Evolutionary conservation across 2,329 filamentous ascomycete genomes (phyloP), one percentile per base, ranked within the genome.

Genomic region (Seiridium cupressi): DNA sequence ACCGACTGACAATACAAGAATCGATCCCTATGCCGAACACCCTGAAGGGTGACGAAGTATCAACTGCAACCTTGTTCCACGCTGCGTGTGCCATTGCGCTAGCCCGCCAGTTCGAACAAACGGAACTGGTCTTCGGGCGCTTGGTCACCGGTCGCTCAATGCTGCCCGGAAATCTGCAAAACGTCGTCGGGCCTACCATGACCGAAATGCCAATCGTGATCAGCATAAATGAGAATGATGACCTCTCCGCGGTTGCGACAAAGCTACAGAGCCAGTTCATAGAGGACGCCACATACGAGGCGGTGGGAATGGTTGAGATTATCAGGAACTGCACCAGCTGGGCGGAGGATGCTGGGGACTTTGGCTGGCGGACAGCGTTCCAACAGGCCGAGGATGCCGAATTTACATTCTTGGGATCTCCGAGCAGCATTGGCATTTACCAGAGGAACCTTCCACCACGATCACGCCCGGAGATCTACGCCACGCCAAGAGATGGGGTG

Each of bases 31-130:
- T 58, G n/a, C n/a, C 55, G 10, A 32, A 5, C 4, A 58, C 3
- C 18, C 13, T n/a, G 34, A 10, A 38, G 26, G 8, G 36, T 7
- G 34, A 49, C 6, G 55, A 44, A 18, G 36, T 58, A 7, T 58
- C 55, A 7, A 4, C 46, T 44, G 55, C 44, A 1, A 51, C 55
- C n/a, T 6, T 58, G 8, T 58, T 58, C 55, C 55, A 58, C 35
- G 55, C 55, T n/a, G 55, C 55, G 18, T 58, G 55, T 42, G 55
- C 55, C n/a, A n/a, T 58, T n/a, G 42, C 46, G 8, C n/a, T 58
- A 46, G 10, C 46, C 10, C 55, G 55, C n/a, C 55, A 58, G n/a
- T 58, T 40, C 44, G 31, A 51, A 8, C 34, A 38, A 32, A 18
- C 7, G 7, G 55, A 58, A 10, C 10, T 58, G 3, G 44, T 58